Percentiles rank a stretch among this genome's conserved stretches.
Conservation (phyloP, 345 rosid genomes). For the Abelmoschus esculentus region DNA sequence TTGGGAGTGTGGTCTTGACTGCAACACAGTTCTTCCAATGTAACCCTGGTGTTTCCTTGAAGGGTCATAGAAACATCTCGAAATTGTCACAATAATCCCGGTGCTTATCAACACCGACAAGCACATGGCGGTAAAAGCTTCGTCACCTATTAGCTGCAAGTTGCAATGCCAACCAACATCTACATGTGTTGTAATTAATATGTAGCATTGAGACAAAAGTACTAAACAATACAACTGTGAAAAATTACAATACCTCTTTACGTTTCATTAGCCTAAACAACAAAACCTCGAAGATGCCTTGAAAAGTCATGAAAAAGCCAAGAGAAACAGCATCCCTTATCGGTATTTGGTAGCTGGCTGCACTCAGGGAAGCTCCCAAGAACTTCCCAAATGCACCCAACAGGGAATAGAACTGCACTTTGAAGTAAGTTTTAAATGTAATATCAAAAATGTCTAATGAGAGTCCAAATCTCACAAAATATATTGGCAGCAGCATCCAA, state of each 20-base stretch:
- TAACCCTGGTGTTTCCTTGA: slow-evolving; percentile 47
- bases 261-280: slow-evolving; percentile 66
- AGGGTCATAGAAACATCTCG: slow-evolving; percentile 47
- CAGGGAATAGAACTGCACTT: slow-evolving; percentile 29
- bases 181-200: neutral
- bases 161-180: slow-evolving; percentile 27
- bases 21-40: slow-evolving; percentile 54
- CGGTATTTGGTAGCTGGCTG: slow-evolving; percentile 50
- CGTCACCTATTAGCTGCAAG: slow-evolving; percentile 60
- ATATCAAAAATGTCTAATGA: slow-evolving; percentile 43
- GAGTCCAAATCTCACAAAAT: slow-evolving; percentile 82
- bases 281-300: slow-evolving; percentile 88
- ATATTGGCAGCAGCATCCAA: slow-evolving; percentile 75
- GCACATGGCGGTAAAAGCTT: slow-evolving; percentile 65
- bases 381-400: slow-evolving; percentile 63
- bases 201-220: neutral
- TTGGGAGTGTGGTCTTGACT: slow-evolving; percentile 54
- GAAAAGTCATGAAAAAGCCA: slow-evolving; percentile 79
- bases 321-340: slow-evolving; percentile 69
- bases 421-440: slow-evolving; percentile 31
- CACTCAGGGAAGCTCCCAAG: slow-evolving; percentile 46
- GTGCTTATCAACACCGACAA: slow-evolving; percentile 60
- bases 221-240: neutral
- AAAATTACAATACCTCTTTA: slow-evolving; percentile 38
- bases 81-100: slow-evolving; percentile 44